Base-by-base conservation (phyloP, 2,329 filamentous ascomycete genomes). In the Aaosphaeria arxii region DNA sequence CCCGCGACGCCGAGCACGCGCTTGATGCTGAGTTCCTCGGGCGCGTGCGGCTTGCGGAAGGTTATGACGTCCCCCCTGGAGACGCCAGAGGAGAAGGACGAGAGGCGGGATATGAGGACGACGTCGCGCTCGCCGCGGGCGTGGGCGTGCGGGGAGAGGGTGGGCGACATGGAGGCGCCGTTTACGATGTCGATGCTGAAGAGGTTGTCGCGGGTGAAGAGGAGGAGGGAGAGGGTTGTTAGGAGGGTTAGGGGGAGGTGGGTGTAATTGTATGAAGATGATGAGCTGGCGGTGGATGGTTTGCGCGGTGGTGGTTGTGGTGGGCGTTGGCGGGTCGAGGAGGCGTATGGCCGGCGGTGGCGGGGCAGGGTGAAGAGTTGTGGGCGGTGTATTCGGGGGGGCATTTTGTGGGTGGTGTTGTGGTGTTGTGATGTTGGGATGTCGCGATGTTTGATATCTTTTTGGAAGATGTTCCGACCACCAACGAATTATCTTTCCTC, bases 1-100 rank as follows among this genome's bases (percentile, higher is more conserved):
- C 91, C 91, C 45, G 87, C 85, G 4, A 96, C 63, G 0, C 82
- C 94, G 29, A 96, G 78, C 7, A 99, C 80, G 38, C 94, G 80
- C 74, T 99, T 99, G 32, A 96, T 82, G 0, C 83, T 83, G 39
- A 85, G 75, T 24, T 80, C 76, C 30, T 89, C 83, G 0, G 90
- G 87, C 51, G 87, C 79, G 11, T 78, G 72, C 1, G 91, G 91
- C 36, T 71, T 68, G 61, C 64, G 69, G 51, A 77, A 75, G 30
- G 67, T 68, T 0, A 78, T 69, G 0, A 78, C 52, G 48, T 77
- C 75, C 28, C 75, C 75, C 40, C 74, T 58, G 44, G 66, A 46
- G 1, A 77, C 48, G 11, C 65, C 49, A 4, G n/a, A 36, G 9
- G 7, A 9, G 9, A n/a, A 36, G 33, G n/a, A 9, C 40, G 51